Conservation (phyloP, 2,329 filamentous ascomycete genomes). For the Colletotrichum coccodes region DNA sequence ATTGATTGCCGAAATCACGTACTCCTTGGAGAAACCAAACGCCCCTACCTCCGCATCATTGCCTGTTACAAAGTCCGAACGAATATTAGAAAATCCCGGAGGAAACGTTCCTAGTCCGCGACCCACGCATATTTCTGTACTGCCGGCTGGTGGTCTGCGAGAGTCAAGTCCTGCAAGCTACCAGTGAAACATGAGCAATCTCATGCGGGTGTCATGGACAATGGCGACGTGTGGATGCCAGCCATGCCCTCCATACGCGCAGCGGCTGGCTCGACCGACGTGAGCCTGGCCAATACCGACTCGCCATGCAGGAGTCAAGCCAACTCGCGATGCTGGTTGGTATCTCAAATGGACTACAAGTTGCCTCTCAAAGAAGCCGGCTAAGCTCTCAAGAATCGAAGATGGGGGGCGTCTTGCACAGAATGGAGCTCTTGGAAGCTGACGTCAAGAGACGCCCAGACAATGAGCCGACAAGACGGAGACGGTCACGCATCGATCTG, state of each 20-base stretch:
- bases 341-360: not conserved
- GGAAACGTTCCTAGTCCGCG: not conserved
- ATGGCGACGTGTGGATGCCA: not conserved
- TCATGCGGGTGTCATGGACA: not conserved
- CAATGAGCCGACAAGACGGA: not conserved
- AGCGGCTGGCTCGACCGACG: not conserved
- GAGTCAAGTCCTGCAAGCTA: not conserved
- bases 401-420: not conserved
- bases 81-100: not conserved
- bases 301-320: not conserved
- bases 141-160: not conserved
- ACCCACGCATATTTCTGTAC: not conserved
- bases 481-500: not conserved
- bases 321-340: not conserved
- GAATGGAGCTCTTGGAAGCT: not conserved
- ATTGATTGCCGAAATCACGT: not conserved
- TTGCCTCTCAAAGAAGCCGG: not conserved
- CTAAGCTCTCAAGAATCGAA: no score
- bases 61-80: not conserved
- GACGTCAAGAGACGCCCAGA: not conserved
- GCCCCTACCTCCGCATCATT: not conserved
- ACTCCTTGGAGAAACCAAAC: not conserved
- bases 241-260: not conserved
- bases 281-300: not conserved
- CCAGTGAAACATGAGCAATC: constrained; percentile 3